Base-by-base conservation (phyloP, 2,329 filamentous ascomycete genomes). In the Pyrenophora tritici-repentis region DNA sequence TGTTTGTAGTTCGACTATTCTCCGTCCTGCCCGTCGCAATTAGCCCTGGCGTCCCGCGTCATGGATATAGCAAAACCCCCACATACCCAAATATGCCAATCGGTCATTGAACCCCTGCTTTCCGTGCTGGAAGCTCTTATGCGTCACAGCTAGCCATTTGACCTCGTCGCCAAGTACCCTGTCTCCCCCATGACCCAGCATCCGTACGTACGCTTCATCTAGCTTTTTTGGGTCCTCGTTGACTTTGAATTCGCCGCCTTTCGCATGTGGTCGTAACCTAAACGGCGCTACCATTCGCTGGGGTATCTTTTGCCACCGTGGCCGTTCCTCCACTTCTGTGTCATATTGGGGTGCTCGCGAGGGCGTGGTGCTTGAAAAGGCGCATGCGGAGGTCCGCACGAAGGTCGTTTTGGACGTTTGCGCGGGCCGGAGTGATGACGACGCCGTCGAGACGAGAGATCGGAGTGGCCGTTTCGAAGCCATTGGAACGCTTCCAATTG, bases 71-170 rank as follows among this genome's bases (percentile, higher is more conserved):
- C 24, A 5, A 5, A 10, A 10, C 26, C 10, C 26, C 10, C 37
- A 42, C 48, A 68, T 83, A 95, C 91, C 93, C 46, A 96, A 79
- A 68, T 90, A 91, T n/a, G 91, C 90, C 74, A 99, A 79, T 56
- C 90, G 85, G 68, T 97, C 93, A 73, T 99, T 99, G 78, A 93
- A 96, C 1, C 93, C 93, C 79, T 92, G 87, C 68, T 91, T 82
- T 44, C 92, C 94, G 70, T 97, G 91, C 72, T 99, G 93, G 70
- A 96, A 97, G 76, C 91, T 97, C 83, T 97, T 97, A 75, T 97
- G 94, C 60, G 94, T 99, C 48, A 99, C 85, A 24, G 92, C 92
- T 67, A 97, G 79, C 94, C 94, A 99, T 78, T 97, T 97, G 56
- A 94, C 81, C 77, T 99, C 93, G 13, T 97, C 92, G 2, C 88